phyloP scores from a whole-genome alignment of 116 monocot genomes.

The Phalaenopsis hybrid region DNA sequence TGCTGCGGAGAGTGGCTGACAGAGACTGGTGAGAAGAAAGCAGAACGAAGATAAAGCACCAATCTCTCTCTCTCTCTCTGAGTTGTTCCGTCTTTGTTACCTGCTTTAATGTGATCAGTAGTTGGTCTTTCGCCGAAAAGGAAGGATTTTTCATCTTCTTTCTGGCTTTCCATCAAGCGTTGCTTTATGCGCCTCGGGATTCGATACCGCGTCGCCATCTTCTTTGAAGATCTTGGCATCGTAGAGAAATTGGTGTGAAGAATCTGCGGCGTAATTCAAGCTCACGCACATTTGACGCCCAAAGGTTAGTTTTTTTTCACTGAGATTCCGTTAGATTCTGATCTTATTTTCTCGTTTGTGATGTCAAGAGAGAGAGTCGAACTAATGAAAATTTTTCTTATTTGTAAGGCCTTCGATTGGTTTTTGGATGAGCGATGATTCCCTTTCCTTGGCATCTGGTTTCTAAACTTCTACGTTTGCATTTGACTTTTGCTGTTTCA shows the following conservation, averaged over 20 bases:
- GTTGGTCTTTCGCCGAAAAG: not conserved
- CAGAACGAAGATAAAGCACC: not conserved
- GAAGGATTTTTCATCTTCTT: not conserved
- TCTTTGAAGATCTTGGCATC: not conserved
- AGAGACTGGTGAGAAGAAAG: not conserved
- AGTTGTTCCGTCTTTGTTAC: not conserved
- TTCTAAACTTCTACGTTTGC: not conserved
- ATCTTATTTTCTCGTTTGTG: not conserved
- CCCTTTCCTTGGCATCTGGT: not conserved
- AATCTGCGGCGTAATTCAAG: not conserved
- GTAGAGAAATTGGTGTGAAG: not conserved
- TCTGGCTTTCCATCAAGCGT: not conserved
- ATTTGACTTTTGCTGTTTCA: too few relatives aligned
- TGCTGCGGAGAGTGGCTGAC: not conserved
- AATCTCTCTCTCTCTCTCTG: conserved; percentile 2
- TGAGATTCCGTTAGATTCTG: conserved; percentile 4
- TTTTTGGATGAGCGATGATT: not conserved
- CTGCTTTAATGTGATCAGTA: not conserved
- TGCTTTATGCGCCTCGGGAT: not conserved
- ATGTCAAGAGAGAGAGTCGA: not conserved
- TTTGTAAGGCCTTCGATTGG: not conserved
- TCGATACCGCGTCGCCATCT: not conserved
- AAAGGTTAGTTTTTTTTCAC: not conserved
- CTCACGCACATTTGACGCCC: not conserved
- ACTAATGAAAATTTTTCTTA: not conserved